Percentiles rank a stretch among this genome's conserved stretches.
These are phyloP conservation scores for Firmiana major DNA, from an alignment of 345 rosid genomes.

Conservation along the genomic window DNA sequence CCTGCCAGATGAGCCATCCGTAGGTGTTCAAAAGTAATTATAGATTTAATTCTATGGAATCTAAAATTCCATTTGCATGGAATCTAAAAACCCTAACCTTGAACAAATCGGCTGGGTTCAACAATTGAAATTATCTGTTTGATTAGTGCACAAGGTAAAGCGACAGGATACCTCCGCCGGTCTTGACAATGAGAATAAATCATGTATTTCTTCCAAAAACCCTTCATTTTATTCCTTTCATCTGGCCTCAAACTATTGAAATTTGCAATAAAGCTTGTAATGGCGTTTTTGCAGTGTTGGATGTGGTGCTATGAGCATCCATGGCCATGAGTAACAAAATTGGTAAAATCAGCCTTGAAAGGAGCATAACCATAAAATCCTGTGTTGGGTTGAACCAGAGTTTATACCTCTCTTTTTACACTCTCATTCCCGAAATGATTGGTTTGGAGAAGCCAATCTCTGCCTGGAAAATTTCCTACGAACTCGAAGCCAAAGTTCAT, in stretches of 20 bases:
- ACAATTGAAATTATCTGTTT: too few species aligned
- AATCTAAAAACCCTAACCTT: too few species aligned
- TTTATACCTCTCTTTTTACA: too few species aligned
- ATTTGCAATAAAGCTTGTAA: slow-evolving; percentile 20
- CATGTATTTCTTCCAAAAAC: slow-evolving; percentile 60
- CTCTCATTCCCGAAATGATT: slow-evolving; percentile 83
- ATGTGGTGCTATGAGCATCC: slow-evolving; percentile 53
- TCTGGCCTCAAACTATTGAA: slow-evolving; percentile 34
- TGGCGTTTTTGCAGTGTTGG: slow-evolving; percentile 33
- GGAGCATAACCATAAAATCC: too few species aligned
- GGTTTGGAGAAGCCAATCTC: slow-evolving; percentile 94
- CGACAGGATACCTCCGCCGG: slow-evolving; percentile 50
- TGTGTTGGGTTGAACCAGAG: too few species aligned
- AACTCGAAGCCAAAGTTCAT: slow-evolving; percentile 90
- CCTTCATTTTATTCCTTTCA: slow-evolving; percentile 56
- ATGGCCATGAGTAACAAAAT: slow-evolving; percentile 73
- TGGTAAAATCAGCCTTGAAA: too few species aligned
- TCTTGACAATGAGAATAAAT: slow-evolving; percentile 89
- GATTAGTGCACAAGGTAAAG: slow-evolving; percentile 56
- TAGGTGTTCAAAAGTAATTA: not conserved
- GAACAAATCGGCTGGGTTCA: too few species aligned
- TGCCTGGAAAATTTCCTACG: too few species aligned
- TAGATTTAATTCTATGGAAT: not conserved
- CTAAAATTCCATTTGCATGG: not conserved
- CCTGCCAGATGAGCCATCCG: too few species aligned